Percentiles rank a stretch among this genome's conserved stretches.
Evolutionary conservation across 2,329 filamentous ascomycete genomes (phyloP).

Genomic region (Kalmusia sp.): DNA sequence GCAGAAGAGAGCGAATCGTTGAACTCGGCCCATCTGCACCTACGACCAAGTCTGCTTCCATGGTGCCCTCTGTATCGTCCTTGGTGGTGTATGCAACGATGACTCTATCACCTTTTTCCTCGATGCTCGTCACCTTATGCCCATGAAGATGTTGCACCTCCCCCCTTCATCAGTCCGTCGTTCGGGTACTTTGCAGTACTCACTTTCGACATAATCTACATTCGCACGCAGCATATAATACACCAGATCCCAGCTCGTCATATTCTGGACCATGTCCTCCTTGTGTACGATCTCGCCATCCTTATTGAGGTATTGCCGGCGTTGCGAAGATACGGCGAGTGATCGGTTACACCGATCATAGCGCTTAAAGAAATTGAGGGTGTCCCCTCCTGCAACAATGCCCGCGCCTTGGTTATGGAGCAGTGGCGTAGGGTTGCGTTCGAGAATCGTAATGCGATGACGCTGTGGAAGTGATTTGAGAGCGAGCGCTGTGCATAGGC

Average conservation of each 20-base stretch:
- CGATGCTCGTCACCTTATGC: slow-evolving; percentile 30
- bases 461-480: slow-evolving; percentile 33
- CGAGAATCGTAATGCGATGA: slow-evolving; percentile 37
- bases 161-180: slow-evolving; percentile 10
- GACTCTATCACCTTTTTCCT: slow-evolving; percentile 24
- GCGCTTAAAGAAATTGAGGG: slow-evolving; percentile 35
- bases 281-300: slow-evolving; percentile 35
- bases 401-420: slow-evolving; percentile 44
- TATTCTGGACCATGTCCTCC: slow-evolving; percentile 40
- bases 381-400: slow-evolving; percentile 41
- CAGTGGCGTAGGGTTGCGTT: slow-evolving; percentile 37
- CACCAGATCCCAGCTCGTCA: slow-evolving; percentile 46
- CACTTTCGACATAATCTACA: slow-evolving; percentile 36
- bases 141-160: slow-evolving; percentile 32
- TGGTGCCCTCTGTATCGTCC: slow-evolving; percentile 20
- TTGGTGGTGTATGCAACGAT: slow-evolving; percentile 25
- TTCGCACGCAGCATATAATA: slow-evolving; percentile 42
- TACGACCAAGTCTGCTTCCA: slow-evolving; percentile 37
- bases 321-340: slow-evolving; percentile 32
- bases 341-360: slow-evolving; percentile 32
- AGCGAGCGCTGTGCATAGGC: slow-evolving; percentile 34
- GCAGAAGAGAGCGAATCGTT: slow-evolving; percentile 30
- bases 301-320: slow-evolving; percentile 37
- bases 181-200: slow-evolving; percentile 31
- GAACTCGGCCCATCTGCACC: slow-evolving; percentile 43